A percentile compares a stretch with the other conserved stretches of the same genome.
Conservation (phyloP, 1,284 basidiomycete genomes). For the Cystobasidium pallidum region DNA sequence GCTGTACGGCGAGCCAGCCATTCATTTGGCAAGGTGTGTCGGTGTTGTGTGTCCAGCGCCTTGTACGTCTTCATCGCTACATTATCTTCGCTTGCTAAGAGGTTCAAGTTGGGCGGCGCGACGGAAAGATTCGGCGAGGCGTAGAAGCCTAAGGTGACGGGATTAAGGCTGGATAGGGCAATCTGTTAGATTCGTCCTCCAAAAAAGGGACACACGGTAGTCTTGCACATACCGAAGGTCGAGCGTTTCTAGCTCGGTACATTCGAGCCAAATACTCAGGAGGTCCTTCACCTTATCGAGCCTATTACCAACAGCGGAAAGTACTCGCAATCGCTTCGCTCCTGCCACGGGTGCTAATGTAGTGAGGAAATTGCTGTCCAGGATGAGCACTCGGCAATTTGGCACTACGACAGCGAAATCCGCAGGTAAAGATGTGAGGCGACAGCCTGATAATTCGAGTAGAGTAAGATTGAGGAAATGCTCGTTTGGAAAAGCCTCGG, state of each 20-base stretch:
- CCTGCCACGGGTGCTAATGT: conserved; percentile 70
- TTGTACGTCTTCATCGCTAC: conserved; percentile 46
- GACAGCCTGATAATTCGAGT: conserved; percentile 89
- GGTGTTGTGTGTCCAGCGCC: conserved; percentile 75
- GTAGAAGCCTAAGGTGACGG: conserved; percentile 91
- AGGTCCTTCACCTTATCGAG: conserved; percentile 71
- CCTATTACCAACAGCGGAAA: conserved; percentile 82
- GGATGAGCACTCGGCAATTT: conserved; percentile 87
- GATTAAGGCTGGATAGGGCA: conserved; percentile 98
- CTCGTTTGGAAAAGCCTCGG: conserved; percentile 61
- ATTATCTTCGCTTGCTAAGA: conserved; percentile 11
- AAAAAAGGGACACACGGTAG: no score
- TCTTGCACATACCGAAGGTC: conserved; percentile 71
- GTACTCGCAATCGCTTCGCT: conserved; percentile 73
- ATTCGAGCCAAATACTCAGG: conserved; percentile 69
- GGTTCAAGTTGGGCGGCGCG: conserved; percentile 5
- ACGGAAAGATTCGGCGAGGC: conserved; percentile 56
- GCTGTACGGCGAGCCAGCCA: conserved; percentile 80
- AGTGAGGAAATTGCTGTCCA: conserved; percentile 91
- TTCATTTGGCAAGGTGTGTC: conserved; percentile 81
- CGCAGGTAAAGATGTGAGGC: conserved; percentile 72
- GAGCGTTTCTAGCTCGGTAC: conserved; percentile 78
- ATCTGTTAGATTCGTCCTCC: no score
- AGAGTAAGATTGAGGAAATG: conserved; percentile 87
- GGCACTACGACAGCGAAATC: conserved; percentile 71